Conservation (phyloP, 768 basidiomycete genomes). For the Xerocomellus amylosporus region DNA sequence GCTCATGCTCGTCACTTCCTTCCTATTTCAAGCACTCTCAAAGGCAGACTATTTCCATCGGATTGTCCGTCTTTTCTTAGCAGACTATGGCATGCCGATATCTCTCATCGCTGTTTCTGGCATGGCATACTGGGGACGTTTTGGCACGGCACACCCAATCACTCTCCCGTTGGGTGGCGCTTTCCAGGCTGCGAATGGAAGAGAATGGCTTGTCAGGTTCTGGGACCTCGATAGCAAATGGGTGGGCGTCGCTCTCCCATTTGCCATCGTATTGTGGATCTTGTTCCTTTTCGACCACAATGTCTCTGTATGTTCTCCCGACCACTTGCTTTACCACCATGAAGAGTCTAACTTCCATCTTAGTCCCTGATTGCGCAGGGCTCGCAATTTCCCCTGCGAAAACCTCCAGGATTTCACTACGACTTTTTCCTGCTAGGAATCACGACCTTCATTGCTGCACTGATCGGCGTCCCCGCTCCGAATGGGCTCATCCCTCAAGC, state of each 20-base stretch:
- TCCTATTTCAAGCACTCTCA: constrained; percentile 69
- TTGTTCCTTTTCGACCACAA: constrained; percentile 96
- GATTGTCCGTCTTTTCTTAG: constrained; percentile 69
- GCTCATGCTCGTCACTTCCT: constrained; percentile 71
- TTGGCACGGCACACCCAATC: constrained; percentile 54
- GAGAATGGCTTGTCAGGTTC: constrained; percentile 83
- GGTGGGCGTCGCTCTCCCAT: constrained; percentile 86
- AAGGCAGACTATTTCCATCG: constrained; percentile 66
- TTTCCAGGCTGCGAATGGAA: constrained; percentile 67
- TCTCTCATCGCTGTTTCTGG: constrained; percentile 72
- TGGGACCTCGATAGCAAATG: constrained; percentile 88
- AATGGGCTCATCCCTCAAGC: constrained; percentile 86
- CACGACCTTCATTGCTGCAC: constrained; percentile 83
- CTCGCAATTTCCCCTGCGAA: constrained; percentile 80
- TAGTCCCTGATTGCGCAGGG: constrained; percentile 92
- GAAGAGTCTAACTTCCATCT: neutral
- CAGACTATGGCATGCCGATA: constrained; percentile 91
- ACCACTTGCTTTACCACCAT: neutral
- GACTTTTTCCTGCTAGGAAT: constrained; percentile 91
- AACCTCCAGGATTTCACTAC: constrained; percentile 83
- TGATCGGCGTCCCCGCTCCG: constrained; percentile 85
- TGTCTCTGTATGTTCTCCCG: constrained; percentile 58
- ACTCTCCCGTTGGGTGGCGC: constrained; percentile 69
- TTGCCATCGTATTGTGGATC: constrained; percentile 85
- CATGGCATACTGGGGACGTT: constrained; percentile 85